Evolutionary conservation across 352 stramenopile species (phyloP).

Genomic region (Phytophthora citrophthora): DNA sequence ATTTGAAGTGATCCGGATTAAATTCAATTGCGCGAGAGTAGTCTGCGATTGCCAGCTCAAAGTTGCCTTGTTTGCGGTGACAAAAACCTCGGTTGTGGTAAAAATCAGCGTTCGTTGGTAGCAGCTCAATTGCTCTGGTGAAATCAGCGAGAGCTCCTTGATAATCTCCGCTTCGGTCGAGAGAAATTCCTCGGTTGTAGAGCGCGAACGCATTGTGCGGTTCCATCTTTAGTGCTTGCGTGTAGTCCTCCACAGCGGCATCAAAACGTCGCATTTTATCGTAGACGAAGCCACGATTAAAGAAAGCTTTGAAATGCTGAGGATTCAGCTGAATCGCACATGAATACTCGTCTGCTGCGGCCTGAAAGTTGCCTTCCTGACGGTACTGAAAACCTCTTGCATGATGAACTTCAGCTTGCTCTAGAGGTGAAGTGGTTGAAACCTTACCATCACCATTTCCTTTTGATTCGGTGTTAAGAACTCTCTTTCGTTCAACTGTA

Average conservation of each 20-base stretch:
- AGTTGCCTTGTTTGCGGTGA: slow-evolving; percentile 83
- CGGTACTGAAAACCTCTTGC: slow-evolving; percentile 71
- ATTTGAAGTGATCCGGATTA: slow-evolving; percentile 87
- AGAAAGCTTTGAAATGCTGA: slow-evolving; percentile 88
- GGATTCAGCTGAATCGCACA: slow-evolving; percentile 75
- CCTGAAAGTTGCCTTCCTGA: slow-evolving; percentile 84
- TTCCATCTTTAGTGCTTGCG: slow-evolving; percentile 68
- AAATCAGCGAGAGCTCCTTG: slow-evolving; percentile 84
- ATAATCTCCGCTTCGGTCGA: slow-evolving; percentile 87
- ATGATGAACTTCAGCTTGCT: slow-evolving; percentile 63
- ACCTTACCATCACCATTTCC: background rate
- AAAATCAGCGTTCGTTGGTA: slow-evolving; percentile 79
- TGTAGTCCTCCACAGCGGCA: slow-evolving; percentile 81
- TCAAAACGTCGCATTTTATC: slow-evolving; percentile 86
- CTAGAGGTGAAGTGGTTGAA: slow-evolving; percentile 6
- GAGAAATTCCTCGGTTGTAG: slow-evolving; percentile 88
- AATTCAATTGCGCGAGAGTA: slow-evolving; percentile 77
- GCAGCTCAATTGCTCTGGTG: slow-evolving; percentile 74
- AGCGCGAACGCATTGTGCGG: slow-evolving; percentile 75
- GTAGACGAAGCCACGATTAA: slow-evolving; percentile 89
- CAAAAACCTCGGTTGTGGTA: slow-evolving; percentile 89
- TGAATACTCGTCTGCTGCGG: slow-evolving; percentile 81
- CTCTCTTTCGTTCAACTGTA: slow-evolving; percentile 11
- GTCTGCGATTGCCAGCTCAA: slow-evolving; percentile 77
- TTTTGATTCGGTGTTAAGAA: background rate